Conservation (phyloP, 2,329 filamentous ascomycete species). For the Ophiostoma sp. region DNA sequence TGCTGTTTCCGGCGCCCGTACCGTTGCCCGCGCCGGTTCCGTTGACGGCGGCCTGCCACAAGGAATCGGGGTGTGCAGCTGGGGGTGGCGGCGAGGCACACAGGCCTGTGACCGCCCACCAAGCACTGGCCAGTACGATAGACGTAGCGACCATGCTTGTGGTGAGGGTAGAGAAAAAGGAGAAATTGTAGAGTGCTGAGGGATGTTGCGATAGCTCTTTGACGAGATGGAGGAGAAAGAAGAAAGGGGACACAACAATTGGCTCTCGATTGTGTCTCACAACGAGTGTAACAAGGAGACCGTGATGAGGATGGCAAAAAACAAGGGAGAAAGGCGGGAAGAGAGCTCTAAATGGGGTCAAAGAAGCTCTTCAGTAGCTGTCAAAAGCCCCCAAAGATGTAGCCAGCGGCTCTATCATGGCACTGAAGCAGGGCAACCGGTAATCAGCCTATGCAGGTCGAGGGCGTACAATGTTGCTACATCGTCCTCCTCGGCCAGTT, state of each 20-base stretch:
- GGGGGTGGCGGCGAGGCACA: not conserved
- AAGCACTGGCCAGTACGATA: not conserved
- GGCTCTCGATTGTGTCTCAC: not conserved
- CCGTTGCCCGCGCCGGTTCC: not conserved
- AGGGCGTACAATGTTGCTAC: not conserved
- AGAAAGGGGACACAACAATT: not conserved
- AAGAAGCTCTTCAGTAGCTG: not conserved
- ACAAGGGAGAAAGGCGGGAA: not conserved
- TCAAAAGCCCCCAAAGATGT: not conserved
- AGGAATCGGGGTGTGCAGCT: not conserved
- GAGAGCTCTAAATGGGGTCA: not conserved
- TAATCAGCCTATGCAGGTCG: not conserved
- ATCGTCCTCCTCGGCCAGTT: not conserved
- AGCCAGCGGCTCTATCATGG: not conserved
- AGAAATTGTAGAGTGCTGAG: not conserved
- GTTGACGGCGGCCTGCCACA: not conserved
- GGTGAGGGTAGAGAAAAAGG: not conserved
- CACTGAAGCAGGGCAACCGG: not conserved
- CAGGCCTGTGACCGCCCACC: conserved; percentile 4
- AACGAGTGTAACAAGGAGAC: not conserved
- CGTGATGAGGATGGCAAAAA: not conserved
- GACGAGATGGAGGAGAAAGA: not conserved
- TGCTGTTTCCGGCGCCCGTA: not conserved
- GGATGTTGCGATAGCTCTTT: not conserved
- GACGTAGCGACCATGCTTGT: conserved; percentile 3